Base-by-base conservation (phyloP, 345 rosid species). In the Anastatica hierochuntica region DNA sequence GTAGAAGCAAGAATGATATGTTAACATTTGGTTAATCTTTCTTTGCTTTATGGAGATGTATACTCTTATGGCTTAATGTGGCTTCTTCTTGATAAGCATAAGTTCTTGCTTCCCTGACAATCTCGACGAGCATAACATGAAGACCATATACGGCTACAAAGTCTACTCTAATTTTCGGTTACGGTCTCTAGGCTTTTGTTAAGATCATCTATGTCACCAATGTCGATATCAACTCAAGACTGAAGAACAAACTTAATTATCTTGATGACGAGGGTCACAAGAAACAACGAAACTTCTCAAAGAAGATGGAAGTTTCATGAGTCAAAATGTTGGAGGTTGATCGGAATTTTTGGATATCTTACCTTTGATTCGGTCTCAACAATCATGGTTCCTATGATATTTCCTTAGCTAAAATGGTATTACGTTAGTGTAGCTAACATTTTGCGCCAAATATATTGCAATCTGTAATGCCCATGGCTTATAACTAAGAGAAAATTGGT, bases 391-490 rank as follows among this genome's bases (percentile, higher is more conserved):
- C 97, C 95, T 9, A 53, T 72, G 53, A 86, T 90, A 73, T 90
- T 90, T 72, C 94, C 95, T 36, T 77, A 86, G 74, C 88, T 90
- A 8, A 90, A 84, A 64, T 86, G 97, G 97, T 86, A 86, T 67
- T 84, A 69, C 36, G 80, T 86, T 16, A 55, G 86, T 5, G 63
- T 77, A 8, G 86, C 97, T 20, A 86, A 86, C 71, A 53, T 84
- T 31, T 72, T 90, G 95, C 88, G 36, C 97, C 95, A n/a, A n/a
- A 14, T 81, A 88, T 33, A 76, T 90, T 1, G 79, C 97, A 2
- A 86, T 90, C 70, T 90, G 97, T 78, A 86, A 86, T 35, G 95
- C 95, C 3, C 85, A 86, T 90, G 97, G 95, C 94, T 29, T 86
- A 86, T 53, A 90, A 90, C 66, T 90, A 90, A 13, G 94, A 90